These are phyloP conservation scores for Bathelium albidoporum DNA, from an alignment of 495 filamentous ascomycete genomes.

Conservation along the genomic window DNA sequence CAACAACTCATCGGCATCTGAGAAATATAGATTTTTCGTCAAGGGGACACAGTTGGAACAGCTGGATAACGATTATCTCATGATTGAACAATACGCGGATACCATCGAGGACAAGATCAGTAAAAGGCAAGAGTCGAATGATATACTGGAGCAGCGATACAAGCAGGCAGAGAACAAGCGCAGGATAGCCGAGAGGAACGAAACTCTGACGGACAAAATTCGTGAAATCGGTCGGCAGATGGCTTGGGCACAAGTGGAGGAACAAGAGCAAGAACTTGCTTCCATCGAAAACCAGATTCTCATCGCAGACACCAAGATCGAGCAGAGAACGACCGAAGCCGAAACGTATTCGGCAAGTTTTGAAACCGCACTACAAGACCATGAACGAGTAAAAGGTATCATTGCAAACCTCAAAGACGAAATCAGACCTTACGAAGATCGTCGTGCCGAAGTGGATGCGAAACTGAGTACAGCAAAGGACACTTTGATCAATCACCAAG, in stretches of 20 bases:
- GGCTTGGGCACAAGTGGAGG: constrained; percentile 33
- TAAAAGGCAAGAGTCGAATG: constrained; percentile 39
- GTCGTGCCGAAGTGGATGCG: constrained; percentile 29
- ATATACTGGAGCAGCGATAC: constrained; percentile 32
- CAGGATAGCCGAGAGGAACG: constrained; percentile 36
- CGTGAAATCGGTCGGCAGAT: constrained; percentile 17
- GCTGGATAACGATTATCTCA: constrained; percentile 79
- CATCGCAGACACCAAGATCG: constrained; percentile 36
- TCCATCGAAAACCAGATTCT: constrained; percentile 34
- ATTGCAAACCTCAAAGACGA: constrained; percentile 29
- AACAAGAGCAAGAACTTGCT: constrained; percentile 36
- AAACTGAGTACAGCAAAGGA: constrained; percentile 26
- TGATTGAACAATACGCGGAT: constrained; percentile 62
- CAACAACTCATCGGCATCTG: constrained; percentile 62
- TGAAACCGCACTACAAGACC: constrained; percentile 36
- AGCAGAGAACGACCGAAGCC: constrained; percentile 32
- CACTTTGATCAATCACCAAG: constrained; percentile 5
- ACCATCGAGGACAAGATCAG: constrained; percentile 52
- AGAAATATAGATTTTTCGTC: constrained; percentile 96
- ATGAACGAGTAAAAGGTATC: constrained; percentile 21
- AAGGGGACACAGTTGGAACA: constrained; percentile 90
- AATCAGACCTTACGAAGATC: constrained; percentile 31
- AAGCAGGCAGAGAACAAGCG: constrained; percentile 36
- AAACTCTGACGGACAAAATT: constrained; percentile 20
- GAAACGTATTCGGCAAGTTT: constrained; percentile 30